Conservation (phyloP, 345 rosid species). For the Dovyalis caffra region DNA sequence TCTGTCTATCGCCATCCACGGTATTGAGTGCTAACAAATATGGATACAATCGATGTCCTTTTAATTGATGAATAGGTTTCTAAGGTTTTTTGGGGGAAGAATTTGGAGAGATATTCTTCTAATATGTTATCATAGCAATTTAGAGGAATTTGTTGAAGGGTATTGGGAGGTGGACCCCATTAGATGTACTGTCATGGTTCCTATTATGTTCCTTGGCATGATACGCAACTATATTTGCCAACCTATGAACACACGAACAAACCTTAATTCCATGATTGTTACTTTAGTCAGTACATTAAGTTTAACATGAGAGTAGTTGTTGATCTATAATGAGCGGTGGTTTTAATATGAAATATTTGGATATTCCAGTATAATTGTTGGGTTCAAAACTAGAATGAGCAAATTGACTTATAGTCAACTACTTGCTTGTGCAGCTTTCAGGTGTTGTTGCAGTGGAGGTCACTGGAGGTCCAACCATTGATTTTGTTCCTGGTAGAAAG, state of each 20-base stretch:
- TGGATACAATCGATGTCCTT: not conserved
- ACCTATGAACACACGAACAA: not conserved
- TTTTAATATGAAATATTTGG: not conserved
- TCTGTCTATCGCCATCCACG: not conserved
- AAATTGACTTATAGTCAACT: not conserved
- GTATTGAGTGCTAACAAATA: not conserved
- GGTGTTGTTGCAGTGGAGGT: slow-evolving; percentile 97
- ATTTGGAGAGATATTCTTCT: not conserved
- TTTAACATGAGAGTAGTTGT: not conserved
- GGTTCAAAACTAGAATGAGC: not conserved
- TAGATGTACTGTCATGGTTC: not conserved
- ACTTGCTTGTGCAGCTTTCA: slow-evolving; percentile 57
- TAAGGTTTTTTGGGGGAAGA: not conserved
- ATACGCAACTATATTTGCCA: not conserved
- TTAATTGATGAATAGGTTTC: not conserved
- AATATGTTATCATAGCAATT: not conserved
- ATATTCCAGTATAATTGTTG: not conserved
- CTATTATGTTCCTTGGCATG: not conserved
- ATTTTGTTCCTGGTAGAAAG: slow-evolving; percentile 87
- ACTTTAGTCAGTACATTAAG: not conserved
- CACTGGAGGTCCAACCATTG: slow-evolving; percentile 88
- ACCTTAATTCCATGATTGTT: not conserved
- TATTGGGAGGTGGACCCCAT: not conserved
- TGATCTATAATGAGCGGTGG: not conserved
- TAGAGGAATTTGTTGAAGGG: not conserved